These are phyloP conservation scores for Lipomyces anomalus DNA, from an alignment of 805 yeast genomes.

Conservation along the genomic window DNA sequence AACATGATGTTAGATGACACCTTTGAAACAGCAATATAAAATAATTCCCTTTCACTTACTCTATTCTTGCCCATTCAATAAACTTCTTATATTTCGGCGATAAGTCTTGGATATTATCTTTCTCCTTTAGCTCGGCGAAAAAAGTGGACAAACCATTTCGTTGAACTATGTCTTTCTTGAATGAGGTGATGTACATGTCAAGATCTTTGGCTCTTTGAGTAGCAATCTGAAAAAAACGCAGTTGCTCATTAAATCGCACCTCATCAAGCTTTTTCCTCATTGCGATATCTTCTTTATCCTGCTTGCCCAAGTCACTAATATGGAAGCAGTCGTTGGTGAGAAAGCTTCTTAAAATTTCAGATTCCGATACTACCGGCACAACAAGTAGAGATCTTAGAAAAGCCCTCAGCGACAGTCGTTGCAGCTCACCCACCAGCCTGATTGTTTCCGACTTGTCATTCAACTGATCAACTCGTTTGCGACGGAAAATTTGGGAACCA, in stretches of 20 bases:
- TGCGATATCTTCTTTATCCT: constrained; percentile 51
- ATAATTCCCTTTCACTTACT: no score
- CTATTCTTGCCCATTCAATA: constrained; percentile 76
- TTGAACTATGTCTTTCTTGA: constrained; percentile 50
- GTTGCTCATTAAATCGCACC: constrained; percentile 55
- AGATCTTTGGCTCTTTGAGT: constrained; percentile 50
- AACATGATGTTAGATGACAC: no score
- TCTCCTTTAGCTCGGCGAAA: constrained; percentile 59
- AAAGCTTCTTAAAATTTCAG: constrained; percentile 50
- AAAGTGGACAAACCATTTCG: constrained; percentile 54
- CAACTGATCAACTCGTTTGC: background rate
- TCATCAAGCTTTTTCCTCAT: constrained; percentile 58
- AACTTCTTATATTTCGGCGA: constrained; percentile 65
- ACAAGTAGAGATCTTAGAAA: constrained; percentile 53
- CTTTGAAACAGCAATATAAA: no score
- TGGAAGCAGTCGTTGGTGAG: constrained; percentile 39
- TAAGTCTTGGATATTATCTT: constrained; percentile 48
- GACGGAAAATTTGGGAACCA: background rate
- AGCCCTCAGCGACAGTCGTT: constrained; percentile 71
- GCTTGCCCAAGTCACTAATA: constrained; percentile 33
- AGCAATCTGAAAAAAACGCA: constrained; percentile 67
- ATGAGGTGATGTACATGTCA: constrained; percentile 51
- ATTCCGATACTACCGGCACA: constrained; percentile 51
- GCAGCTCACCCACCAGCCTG: constrained; percentile 61
- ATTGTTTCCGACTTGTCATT: constrained; percentile 5